Percentiles rank a stretch among this genome's conserved stretches.
These are phyloP conservation scores for Hypericum perforatum DNA, from an alignment of 345 rosid species.

Conservation along the genomic window DNA sequence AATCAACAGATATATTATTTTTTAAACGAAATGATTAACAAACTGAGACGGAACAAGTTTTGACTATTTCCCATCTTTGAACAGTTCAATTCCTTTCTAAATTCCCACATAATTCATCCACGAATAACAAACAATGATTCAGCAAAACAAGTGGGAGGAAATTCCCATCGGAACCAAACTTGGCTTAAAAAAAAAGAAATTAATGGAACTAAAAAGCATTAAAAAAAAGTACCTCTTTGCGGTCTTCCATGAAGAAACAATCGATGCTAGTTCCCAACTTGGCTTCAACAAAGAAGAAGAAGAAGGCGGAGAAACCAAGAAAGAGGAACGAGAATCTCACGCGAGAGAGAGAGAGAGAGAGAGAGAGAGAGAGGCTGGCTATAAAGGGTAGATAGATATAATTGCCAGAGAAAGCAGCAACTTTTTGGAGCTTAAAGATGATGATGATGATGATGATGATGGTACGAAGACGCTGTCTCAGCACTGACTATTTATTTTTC, in stretches of 20 bases:
- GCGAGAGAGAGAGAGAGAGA: neutral
- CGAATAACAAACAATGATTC: conserved; percentile 6
- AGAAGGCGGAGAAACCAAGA: neutral
- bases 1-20: neutral
- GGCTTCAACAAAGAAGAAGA: neutral
- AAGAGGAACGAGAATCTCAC: neutral
- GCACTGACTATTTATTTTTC: too few species aligned
- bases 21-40: neutral
- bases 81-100: conserved; percentile 3
- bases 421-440: too few species aligned
- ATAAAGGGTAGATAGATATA: too few species aligned
- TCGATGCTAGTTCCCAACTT: neutral
- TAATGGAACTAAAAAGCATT: neutral
- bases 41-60: neutral
- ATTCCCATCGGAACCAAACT: conserved; percentile 7
- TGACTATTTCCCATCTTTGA: conserved; percentile 18
- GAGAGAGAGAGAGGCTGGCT: neutral
- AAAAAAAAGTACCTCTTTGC: conserved; percentile 12
- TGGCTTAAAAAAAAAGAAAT: neutral
- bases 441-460: too few species aligned
- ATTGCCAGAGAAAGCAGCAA: too few species aligned
- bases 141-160: neutral
- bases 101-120: neutral
- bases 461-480: too few species aligned
- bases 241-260: conserved; percentile 16